Percentiles rank a stretch among this genome's conserved stretches.
Evolutionary conservation across 805 yeast genomes (phyloP).

Genomic region (Pichia cabralensis): DNA sequence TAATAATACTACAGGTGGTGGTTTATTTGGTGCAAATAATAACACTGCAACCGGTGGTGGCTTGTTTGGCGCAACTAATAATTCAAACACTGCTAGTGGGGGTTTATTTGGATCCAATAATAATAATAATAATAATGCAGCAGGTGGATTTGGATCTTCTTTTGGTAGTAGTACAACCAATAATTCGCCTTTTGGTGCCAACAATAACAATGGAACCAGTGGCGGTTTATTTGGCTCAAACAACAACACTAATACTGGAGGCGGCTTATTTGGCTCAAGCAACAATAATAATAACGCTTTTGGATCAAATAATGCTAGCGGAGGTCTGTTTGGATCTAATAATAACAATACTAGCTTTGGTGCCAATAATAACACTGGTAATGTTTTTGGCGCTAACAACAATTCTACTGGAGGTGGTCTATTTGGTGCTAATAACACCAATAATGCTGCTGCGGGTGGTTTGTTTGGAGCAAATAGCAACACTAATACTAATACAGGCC

Average conservation of each 20-base stretch:
- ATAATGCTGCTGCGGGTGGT: constrained; percentile 6
- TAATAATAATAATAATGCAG: constrained; percentile 2
- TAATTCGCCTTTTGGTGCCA: constrained; percentile 11
- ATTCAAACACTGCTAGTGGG: constrained; percentile 5
- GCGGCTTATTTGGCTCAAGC: constrained; percentile 19
- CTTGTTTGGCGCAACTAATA: constrained; percentile 26
- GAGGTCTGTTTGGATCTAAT: constrained; percentile 15
- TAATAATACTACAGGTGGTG: constrained; percentile 9
- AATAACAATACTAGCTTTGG: constrained; percentile 8
- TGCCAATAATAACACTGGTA: background rate
- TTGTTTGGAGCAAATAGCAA: constrained; percentile 15
- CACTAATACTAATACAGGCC: background rate
- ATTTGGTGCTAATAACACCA: constrained; percentile 13
- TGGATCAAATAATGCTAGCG: constrained; percentile 18
- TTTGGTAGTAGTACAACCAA: constrained; percentile 15
- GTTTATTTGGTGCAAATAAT: constrained; percentile 15
- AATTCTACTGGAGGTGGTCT: background rate
- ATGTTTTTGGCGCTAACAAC: constrained; percentile 1
- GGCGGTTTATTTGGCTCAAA: constrained; percentile 17
- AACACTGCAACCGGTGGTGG: constrained; percentile 23
- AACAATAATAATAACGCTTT: constrained; percentile 19
- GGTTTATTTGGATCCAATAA: constrained; percentile 15
- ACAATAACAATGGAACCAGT: constrained; percentile 17
- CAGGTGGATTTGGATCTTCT: constrained; percentile 1
- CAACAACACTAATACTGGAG: constrained; percentile 1